Evolutionary conservation across 1,284 basidiomycete genomes (phyloP).

Genomic region (Ganoderma lucidum): DNA sequence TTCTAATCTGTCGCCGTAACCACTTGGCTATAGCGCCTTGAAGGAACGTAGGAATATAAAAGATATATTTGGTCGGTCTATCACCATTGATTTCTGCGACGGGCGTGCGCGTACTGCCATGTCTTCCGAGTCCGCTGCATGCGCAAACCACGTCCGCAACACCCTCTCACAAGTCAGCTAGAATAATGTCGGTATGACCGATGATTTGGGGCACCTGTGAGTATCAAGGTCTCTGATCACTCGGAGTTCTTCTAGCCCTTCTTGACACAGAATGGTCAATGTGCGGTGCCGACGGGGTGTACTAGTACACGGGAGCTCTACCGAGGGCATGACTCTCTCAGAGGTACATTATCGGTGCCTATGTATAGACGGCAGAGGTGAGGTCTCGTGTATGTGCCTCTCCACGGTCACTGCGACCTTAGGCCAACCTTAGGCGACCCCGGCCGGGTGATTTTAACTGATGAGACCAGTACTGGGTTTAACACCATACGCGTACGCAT

Average conservation of each 20-base stretch:
- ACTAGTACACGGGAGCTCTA: neutral
- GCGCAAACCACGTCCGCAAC: too few species aligned
- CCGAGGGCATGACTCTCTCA: neutral
- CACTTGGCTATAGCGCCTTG: conserved; percentile 61
- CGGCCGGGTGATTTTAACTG: neutral
- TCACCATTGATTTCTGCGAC: too few species aligned
- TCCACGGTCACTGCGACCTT: neutral
- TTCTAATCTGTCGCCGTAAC: conserved; percentile 70
- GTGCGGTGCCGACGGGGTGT: neutral
- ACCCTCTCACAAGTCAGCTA: too few species aligned
- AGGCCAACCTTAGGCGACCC: neutral
- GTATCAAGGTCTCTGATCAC: neutral
- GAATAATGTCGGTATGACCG: too few species aligned
- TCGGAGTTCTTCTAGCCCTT: neutral
- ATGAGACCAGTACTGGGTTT: neutral
- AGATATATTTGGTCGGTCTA: too few species aligned
- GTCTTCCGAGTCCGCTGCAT: neutral
- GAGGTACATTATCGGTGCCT: neutral
- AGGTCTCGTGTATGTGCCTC: neutral
- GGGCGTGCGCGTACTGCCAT: too few species aligned
- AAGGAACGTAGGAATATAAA: too few species aligned
- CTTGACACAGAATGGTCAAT: neutral
- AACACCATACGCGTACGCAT: neutral
- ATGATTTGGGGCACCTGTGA: neutral
- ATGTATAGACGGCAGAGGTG: neutral